Evolutionary conservation across 2,329 filamentous ascomycete species (phyloP).

Genomic region (Blumeria hordei): DNA sequence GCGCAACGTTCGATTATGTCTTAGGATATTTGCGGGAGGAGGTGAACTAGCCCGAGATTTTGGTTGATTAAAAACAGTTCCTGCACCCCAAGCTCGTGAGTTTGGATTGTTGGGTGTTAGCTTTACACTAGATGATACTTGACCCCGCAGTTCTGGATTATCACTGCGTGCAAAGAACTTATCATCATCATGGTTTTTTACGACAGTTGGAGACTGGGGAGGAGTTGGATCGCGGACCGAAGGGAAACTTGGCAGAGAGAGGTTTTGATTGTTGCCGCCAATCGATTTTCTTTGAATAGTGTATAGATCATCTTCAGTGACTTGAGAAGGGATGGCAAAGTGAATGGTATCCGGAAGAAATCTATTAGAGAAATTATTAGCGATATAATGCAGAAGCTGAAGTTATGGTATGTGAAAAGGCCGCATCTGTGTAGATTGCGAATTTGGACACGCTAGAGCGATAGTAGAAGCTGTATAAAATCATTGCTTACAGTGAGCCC

Average conservation of each 20-base stretch:
- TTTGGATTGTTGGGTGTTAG: slow-evolving; percentile 48
- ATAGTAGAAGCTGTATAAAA: neutral
- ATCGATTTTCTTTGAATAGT: slow-evolving; percentile 15
- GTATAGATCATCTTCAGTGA: slow-evolving; percentile 15
- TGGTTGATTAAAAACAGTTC: slow-evolving; percentile 31
- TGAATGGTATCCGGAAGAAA: slow-evolving; percentile 84
- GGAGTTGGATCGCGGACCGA: slow-evolving; percentile 13
- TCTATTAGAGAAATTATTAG: slow-evolving; percentile 21
- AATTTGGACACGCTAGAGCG: neutral
- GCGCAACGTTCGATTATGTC: slow-evolving; percentile 32
- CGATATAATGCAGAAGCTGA: neutral
- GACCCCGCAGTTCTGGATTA: slow-evolving; percentile 22
- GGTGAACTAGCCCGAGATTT: slow-evolving; percentile 48
- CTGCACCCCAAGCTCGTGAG: slow-evolving; percentile 48
- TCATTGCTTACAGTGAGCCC: slow-evolving; percentile 27
- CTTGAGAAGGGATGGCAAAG: slow-evolving; percentile 42
- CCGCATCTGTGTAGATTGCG: no score
- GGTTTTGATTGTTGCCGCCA: slow-evolving; percentile 25
- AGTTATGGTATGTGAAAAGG: neutral
- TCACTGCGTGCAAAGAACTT: slow-evolving; percentile 33
- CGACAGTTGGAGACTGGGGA: slow-evolving; percentile 14
- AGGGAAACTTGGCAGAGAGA: slow-evolving; percentile 21
- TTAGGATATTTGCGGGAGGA: slow-evolving; percentile 51
- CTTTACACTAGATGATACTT: slow-evolving; percentile 24
- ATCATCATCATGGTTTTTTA: slow-evolving; percentile 20